Conservation (phyloP, 169 alveolate species). For the Plasmodium berghei region DNA sequence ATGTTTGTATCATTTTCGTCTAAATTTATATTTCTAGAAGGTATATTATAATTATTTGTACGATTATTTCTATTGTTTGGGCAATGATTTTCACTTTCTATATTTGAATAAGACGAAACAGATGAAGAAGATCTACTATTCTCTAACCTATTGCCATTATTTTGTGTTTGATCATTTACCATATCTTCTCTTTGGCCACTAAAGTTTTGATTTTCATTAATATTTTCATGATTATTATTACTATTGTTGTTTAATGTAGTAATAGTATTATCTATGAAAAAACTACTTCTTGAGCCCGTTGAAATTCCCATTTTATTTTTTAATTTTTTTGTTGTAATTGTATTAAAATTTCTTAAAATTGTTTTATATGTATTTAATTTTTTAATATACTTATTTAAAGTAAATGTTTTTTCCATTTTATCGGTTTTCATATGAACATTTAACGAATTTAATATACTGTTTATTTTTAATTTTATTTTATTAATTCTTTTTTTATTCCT, state of each 20-base stretch:
- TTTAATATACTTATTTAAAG: conserved; percentile 53
- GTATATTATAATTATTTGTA: conserved; percentile 27
- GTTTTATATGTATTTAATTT: conserved; percentile 39
- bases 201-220: conserved; percentile 10
- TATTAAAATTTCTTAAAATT: conserved; percentile 31
- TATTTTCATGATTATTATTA: conserved; percentile 21
- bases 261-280: not conserved
- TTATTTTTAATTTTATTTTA: conserved; percentile 34
- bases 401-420: conserved; percentile 47
- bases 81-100: not conserved
- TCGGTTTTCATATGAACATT: conserved; percentile 52
- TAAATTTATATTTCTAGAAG: not conserved
- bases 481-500: conserved; percentile 53
- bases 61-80: conserved; percentile 14
- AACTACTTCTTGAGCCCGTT: too few species aligned
- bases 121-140: not conserved
- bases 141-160: not conserved
- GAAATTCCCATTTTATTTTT: conserved; percentile 26
- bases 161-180: conserved; percentile 11
- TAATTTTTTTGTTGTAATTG: conserved; percentile 28
- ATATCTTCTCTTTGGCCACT: conserved; percentile 15
- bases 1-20: not conserved
- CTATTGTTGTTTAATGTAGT: conserved; percentile 7
- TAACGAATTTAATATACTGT: conserved; percentile 29
- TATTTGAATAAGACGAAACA: not conserved